These are phyloP conservation scores for Calocybe gangraenosa DNA, from an alignment of 768 basidiomycete species.

Conservation along the genomic window DNA sequence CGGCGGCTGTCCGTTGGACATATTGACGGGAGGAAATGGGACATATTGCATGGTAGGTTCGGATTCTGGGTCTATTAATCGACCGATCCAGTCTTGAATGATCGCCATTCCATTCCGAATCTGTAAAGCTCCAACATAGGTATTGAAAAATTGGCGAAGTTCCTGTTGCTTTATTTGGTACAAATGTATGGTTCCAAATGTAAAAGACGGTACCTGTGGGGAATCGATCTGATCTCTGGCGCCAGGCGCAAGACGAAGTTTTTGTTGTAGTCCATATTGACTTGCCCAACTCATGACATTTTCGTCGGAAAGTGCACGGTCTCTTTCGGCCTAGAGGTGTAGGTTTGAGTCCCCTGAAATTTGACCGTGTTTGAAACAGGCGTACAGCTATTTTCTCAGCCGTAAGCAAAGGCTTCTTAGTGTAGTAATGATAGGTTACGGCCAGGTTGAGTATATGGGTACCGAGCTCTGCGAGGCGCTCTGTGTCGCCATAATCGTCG, in stretches of 20 bases:
- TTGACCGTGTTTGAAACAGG: conserved; percentile 6
- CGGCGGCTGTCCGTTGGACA: conserved; percentile 5
- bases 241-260: conserved; percentile 44
- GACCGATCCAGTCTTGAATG: conserved; percentile 56
- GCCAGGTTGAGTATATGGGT: conserved; percentile 45
- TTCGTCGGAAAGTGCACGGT: conserved; percentile 29
- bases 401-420: conserved; percentile 36
- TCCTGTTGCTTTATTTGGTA: conserved; percentile 34
- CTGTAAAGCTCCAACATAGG: conserved; percentile 66
- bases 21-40: conserved; percentile 9
- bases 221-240: conserved; percentile 30
- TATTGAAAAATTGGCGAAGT: conserved; percentile 49
- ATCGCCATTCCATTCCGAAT: conserved; percentile 46
- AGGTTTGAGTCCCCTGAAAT: background rate
- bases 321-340: conserved; percentile 21
- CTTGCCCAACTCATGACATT: conserved; percentile 47
- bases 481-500: conserved; percentile 52
- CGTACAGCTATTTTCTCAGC: conserved; percentile 42
- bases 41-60: conserved; percentile 9
- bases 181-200: background rate
- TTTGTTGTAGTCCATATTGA: conserved; percentile 47
- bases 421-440: conserved; percentile 48
- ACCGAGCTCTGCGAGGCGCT: conserved; percentile 60
- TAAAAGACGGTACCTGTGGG: conserved; percentile 19
- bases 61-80: conserved; percentile 46